A percentile compares a stretch with the other conserved stretches of the same genome.
Evolutionary conservation across 2,329 filamentous ascomycete species (phyloP).

Genomic region (Claviceps fusiformis): DNA sequence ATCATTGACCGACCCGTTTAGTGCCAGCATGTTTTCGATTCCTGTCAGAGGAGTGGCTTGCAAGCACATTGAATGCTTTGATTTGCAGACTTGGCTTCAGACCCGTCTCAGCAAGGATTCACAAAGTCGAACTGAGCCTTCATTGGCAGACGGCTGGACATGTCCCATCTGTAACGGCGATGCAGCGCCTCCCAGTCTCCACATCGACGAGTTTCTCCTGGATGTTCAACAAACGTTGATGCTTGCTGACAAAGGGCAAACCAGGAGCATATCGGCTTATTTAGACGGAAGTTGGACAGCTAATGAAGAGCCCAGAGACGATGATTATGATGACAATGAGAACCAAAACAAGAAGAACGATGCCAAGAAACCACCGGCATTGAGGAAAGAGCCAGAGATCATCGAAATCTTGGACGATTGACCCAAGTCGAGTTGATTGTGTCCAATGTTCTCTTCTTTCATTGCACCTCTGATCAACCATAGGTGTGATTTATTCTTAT

Average conservation of each 20-base stretch:
- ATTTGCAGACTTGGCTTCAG: constrained; percentile 66
- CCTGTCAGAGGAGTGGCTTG: constrained; percentile 63
- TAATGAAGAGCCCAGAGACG: constrained; percentile 17
- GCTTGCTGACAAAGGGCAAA: constrained; percentile 8
- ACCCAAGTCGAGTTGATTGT: background rate
- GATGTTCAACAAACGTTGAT: constrained; percentile 43
- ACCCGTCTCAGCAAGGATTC: constrained; percentile 41
- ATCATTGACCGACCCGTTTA: constrained; percentile 55
- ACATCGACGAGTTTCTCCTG: constrained; percentile 61
- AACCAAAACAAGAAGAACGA: background rate
- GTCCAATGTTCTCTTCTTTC: background rate
- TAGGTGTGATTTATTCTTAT: background rate
- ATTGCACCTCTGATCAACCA: background rate
- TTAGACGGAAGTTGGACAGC: constrained; percentile 21
- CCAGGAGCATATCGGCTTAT: constrained; percentile 18
- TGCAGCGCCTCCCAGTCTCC: constrained; percentile 57
- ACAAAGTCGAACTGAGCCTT: constrained; percentile 29
- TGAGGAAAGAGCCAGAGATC: constrained; percentile 3
- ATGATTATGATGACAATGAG: constrained; percentile 8
- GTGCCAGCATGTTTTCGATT: constrained; percentile 45
- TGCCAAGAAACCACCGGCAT: background rate
- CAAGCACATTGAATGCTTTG: constrained; percentile 76
- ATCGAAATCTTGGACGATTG: constrained; percentile 18
- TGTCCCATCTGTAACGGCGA: constrained; percentile 75
- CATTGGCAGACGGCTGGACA: constrained; percentile 59